Evolutionary conservation across 768 basidiomycete species (phyloP).

Genomic region (Russula sp.): DNA sequence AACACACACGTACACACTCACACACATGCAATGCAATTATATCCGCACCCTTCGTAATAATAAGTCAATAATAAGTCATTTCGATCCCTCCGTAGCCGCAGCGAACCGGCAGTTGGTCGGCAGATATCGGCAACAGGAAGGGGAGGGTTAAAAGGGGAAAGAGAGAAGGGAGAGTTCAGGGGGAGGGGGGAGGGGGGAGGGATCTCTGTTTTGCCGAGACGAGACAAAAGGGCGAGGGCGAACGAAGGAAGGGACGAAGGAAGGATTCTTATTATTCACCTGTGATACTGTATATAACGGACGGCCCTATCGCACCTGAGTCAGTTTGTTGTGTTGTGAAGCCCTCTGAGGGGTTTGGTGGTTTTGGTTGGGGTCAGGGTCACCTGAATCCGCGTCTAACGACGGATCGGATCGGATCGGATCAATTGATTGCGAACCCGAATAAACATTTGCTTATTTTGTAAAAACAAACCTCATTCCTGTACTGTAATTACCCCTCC

Average conservation of each 20-base stretch:
- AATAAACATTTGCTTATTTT: too few species aligned
- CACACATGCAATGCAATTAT: not conserved
- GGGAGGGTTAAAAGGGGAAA: not conserved
- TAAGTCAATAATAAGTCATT: not conserved
- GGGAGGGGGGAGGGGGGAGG: not conserved
- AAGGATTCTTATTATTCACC: too few species aligned
- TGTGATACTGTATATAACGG: not conserved
- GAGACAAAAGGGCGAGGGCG: not conserved
- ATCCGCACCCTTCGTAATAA: not conserved
- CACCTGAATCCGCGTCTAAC: too few species aligned
- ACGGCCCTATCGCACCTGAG: constrained; percentile 2
- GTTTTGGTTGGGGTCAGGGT: too few species aligned
- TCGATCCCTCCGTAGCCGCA: not conserved
- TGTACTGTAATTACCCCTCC: too few species aligned
- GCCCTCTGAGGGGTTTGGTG: too few species aligned
- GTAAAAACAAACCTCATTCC: too few species aligned
- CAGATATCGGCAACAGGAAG: not conserved
- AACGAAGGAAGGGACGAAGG: too few species aligned
- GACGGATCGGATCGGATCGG: too few species aligned
- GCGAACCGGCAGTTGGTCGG: not conserved
- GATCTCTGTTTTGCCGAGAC: not conserved
- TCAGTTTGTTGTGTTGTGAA: too few species aligned
- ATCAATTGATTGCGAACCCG: too few species aligned
- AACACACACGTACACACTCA: not conserved
- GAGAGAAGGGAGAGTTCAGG: too few species aligned